These are phyloP conservation scores for Rhodotorula sp. DNA, from an alignment of 1,284 basidiomycete species.

Conservation along the genomic window DNA sequence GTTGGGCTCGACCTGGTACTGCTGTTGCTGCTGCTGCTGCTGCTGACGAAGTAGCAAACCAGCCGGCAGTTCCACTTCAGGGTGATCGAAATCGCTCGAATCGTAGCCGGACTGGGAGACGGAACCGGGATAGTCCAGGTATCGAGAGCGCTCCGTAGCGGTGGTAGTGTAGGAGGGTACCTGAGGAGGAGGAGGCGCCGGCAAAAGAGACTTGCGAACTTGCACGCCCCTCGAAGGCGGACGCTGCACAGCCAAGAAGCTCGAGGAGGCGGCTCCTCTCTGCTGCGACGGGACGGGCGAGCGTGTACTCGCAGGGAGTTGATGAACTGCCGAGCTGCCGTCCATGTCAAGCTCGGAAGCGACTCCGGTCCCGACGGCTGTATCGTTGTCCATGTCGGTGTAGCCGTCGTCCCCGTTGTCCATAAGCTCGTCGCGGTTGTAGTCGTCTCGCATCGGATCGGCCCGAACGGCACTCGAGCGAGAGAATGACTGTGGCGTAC, in stretches of 20 bases:
- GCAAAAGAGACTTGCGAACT: not conserved
- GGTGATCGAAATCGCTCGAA: slow-evolving; percentile 9
- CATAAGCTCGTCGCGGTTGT: not conserved
- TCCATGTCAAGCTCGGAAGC: slow-evolving; percentile 30
- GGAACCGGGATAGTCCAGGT: not conserved
- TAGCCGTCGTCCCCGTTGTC: not conserved
- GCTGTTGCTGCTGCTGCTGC: not conserved
- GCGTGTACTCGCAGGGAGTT: not conserved
- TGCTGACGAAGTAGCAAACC: not conserved
- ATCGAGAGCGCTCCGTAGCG: not conserved
- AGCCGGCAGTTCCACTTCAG: not conserved
- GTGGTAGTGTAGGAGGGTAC: not conserved
- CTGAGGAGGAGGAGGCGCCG: not conserved
- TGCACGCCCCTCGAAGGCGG: slow-evolving; percentile 13
- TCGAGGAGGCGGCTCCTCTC: not conserved
- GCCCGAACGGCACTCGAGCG: not conserved
- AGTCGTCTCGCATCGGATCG: not conserved
- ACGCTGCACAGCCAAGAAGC: not conserved
- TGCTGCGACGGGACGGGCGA: not conserved
- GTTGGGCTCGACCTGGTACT: not conserved
- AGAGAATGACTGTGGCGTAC: not conserved
- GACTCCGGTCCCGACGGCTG: slow-evolving; percentile 29
- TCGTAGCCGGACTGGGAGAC: slow-evolving; percentile 21
- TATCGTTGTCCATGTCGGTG: not conserved
- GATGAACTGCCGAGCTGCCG: not conserved